Conservation (phyloP, 768 basidiomycete species). For the Naganishia randhawae region DNA sequence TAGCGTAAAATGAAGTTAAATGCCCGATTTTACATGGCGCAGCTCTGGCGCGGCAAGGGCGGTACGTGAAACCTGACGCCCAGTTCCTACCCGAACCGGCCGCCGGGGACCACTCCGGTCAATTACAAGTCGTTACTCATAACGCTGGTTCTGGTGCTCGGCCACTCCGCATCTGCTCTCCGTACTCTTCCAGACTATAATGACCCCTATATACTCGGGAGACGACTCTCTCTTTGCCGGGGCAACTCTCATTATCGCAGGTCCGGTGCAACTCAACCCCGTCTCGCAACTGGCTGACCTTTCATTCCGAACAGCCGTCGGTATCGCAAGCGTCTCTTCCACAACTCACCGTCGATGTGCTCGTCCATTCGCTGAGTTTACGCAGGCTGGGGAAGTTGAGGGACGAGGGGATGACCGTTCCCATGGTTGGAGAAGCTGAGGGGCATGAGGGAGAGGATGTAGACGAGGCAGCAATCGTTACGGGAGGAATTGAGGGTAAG, state of each 20-base stretch:
- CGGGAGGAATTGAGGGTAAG: slow-evolving; percentile 23
- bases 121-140: too few species aligned
- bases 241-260: slow-evolving; percentile 3
- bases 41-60: too few species aligned
- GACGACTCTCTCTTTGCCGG: not conserved
- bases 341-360: slow-evolving; percentile 24
- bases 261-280: not conserved
- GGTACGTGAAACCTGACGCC: too few species aligned
- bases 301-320: slow-evolving; percentile 1
- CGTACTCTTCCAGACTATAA: not conserved
- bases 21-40: too few species aligned
- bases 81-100: too few species aligned
- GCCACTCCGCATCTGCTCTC: too few species aligned
- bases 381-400: slow-evolving; percentile 2
- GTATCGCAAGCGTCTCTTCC: slow-evolving; percentile 23
- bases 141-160: too few species aligned
- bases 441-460: not conserved
- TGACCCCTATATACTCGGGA: not conserved
- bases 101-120: too few species aligned
- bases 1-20: too few species aligned
- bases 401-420: slow-evolving; percentile 20
- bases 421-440: slow-evolving; percentile 23
- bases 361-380: slow-evolving; percentile 21
- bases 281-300: not conserved
- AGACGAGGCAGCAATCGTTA: not conserved